A percentile compares a stretch with the other conserved stretches of the same genome.
Evolutionary conservation across 169 alveolate genomes (phyloP).

Genomic region (Cryptosporidium andersoni): DNA sequence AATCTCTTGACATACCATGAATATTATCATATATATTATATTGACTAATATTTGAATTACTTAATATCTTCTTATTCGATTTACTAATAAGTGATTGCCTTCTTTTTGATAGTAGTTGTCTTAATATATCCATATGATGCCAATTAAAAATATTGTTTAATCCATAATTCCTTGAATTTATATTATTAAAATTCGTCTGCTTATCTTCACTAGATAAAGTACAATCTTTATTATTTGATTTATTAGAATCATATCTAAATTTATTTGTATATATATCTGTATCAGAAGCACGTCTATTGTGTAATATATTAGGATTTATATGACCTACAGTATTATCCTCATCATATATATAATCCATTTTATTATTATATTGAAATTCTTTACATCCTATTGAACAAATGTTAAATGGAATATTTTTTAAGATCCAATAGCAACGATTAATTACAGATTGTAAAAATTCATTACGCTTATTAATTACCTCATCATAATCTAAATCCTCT

Average conservation of each 20-base stretch:
- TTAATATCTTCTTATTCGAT: conserved; percentile 10
- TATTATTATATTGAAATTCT: neutral
- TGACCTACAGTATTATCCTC: neutral
- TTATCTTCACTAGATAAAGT: too few species aligned
- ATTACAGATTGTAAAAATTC: conserved; percentile 11
- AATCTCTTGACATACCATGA: neutral
- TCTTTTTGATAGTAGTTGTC: conserved; percentile 29
- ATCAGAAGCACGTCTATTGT: conserved; percentile 67
- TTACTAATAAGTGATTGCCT: conserved; percentile 12
- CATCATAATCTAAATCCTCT: conserved; percentile 8
- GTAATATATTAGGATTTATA: neutral
- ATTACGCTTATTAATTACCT: neutral
- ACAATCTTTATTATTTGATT: too few species aligned
- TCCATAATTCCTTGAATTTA: too few species aligned
- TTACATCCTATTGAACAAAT: neutral
- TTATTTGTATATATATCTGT: conserved; percentile 5
- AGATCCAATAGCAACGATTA: conserved; percentile 38
- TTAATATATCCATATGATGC: conserved; percentile 49
- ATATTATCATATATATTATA: too few species aligned
- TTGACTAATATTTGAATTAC: too few species aligned
- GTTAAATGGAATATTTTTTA: conserved; percentile 50
- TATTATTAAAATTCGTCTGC: conserved; percentile 10
- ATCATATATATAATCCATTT: neutral
- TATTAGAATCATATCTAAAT: too few species aligned
- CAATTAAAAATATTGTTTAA: neutral